Conservation (phyloP, 768 basidiomycete genomes). For the Xerocomellus dryophilus region DNA sequence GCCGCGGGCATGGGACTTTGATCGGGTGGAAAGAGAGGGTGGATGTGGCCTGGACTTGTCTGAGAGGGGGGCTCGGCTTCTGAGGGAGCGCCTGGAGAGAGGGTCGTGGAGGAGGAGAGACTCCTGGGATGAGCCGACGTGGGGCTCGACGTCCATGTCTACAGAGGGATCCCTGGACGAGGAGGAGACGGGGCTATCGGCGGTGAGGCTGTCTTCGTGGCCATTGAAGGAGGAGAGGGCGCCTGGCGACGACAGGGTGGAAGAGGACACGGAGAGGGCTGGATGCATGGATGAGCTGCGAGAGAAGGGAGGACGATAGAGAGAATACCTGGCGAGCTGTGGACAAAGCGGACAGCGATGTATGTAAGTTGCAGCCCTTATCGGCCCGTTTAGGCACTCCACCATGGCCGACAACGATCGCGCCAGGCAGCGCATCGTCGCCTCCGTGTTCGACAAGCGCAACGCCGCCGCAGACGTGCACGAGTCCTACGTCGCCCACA, state of each 20-base stretch:
- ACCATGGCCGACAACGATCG: constrained; percentile 45
- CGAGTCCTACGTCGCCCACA: constrained; percentile 81
- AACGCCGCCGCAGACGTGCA: constrained; percentile 61
- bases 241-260: constrained; percentile 33
- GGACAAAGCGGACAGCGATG: background rate
- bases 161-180: constrained; percentile 34
- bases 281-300: constrained; percentile 9
- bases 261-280: constrained; percentile 24
- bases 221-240: constrained; percentile 32
- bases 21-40: constrained; percentile 26
- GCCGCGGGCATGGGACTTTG: constrained; percentile 21
- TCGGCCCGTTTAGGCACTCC: constrained; percentile 12
- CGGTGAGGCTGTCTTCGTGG: constrained; percentile 28
- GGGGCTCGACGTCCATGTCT: constrained; percentile 31
- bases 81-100: constrained; percentile 27
- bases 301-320: background rate
- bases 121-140: constrained; percentile 25
- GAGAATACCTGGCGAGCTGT: constrained; percentile 11
- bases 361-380: background rate
- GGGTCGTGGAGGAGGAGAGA: constrained; percentile 25
- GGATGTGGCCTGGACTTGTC: constrained; percentile 29
- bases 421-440: constrained; percentile 68
- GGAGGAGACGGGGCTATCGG: constrained; percentile 31
- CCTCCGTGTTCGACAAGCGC: constrained; percentile 77
- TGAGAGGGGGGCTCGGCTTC: constrained; percentile 17